Percentiles rank a stretch among this genome's conserved stretches.
phyloP scores from a whole-genome alignment of 768 basidiomycete genomes.

The Russula lepida region DNA sequence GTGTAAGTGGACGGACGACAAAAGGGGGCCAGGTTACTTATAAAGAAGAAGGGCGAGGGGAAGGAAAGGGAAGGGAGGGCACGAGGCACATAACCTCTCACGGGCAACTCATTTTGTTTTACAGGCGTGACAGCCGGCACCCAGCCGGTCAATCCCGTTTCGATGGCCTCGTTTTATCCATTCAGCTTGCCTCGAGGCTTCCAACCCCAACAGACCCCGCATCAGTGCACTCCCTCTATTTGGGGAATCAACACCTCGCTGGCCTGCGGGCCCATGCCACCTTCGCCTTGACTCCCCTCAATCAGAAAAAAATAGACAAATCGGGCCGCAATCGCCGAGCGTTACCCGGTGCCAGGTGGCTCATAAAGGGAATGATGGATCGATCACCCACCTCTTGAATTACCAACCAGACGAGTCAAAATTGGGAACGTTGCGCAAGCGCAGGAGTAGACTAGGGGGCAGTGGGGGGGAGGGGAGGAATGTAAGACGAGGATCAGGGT shows the following conservation, averaged over 20 bases:
- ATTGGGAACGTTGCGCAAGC: neutral
- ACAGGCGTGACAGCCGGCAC: constrained; percentile 12
- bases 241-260: neutral
- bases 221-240: neutral
- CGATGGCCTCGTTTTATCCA: constrained; percentile 12
- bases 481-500: constrained; percentile 10
- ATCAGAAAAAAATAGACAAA: constrained; percentile 6
- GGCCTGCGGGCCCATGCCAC: neutral
- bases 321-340: constrained; percentile 18
- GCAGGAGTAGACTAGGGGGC: neutral
- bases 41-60: constrained; percentile 8
- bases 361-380: neutral
- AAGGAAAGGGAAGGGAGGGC: neutral
- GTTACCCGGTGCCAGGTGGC: constrained; percentile 11
- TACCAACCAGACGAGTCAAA: neutral
- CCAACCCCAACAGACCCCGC: neutral
- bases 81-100: constrained; percentile 12
- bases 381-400: constrained; percentile 13
- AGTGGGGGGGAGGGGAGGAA: neutral
- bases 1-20: constrained; percentile 11
- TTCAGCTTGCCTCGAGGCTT: constrained; percentile 9
- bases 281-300: constrained; percentile 1
- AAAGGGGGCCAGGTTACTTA: neutral
- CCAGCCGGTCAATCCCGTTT: constrained; percentile 8
- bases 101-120: constrained; percentile 8